Conservation (phyloP, 2,329 filamentous ascomycete genomes). For the Botryotinia narcissicola region DNA sequence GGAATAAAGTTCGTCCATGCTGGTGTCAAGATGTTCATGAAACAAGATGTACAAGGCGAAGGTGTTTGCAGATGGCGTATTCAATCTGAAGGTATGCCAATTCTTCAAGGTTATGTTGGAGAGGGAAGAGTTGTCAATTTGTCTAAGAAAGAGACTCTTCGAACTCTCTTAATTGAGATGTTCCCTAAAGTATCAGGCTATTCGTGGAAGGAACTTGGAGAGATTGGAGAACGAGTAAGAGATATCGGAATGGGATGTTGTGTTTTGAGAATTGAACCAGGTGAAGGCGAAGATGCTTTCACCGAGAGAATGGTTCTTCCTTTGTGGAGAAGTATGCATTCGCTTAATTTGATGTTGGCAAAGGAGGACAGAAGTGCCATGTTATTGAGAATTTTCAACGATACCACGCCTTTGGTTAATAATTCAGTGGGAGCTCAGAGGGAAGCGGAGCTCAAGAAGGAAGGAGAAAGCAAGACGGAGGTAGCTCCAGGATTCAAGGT, state of each 20-base stretch:
- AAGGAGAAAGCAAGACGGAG: slow-evolving; percentile 15
- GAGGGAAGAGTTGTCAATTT: slow-evolving; percentile 72
- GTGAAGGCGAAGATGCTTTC: slow-evolving; percentile 59
- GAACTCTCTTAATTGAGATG: slow-evolving; percentile 87
- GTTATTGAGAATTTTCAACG: slow-evolving; percentile 87
- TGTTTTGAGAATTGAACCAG: slow-evolving; percentile 76
- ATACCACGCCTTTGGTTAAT: slow-evolving; percentile 76
- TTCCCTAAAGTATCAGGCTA: slow-evolving; percentile 83
- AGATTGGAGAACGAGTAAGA: slow-evolving; percentile 80
- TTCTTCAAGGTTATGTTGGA: slow-evolving; percentile 87
- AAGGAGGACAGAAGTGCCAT: slow-evolving; percentile 95
- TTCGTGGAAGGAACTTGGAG: slow-evolving; percentile 72
- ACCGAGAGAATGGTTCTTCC: slow-evolving; percentile 83
- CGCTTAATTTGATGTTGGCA: slow-evolving; percentile 93
- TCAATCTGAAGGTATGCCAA: slow-evolving; percentile 88
- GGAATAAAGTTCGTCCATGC: slow-evolving; percentile 95
- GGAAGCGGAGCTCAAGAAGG: slow-evolving; percentile 25
- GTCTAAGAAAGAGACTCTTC: slow-evolving; percentile 74
- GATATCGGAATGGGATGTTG: slow-evolving; percentile 89
- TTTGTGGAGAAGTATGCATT: slow-evolving; percentile 89
- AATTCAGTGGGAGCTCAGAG: slow-evolving; percentile 40
- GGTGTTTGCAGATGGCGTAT: slow-evolving; percentile 93
- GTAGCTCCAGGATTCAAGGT: slow-evolving; percentile 27
- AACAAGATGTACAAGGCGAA: slow-evolving; percentile 85
- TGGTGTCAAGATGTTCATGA: slow-evolving; percentile 98